phyloP scores from a whole-genome alignment of 257 asterid genomes.

The Scutellaria galericulata region DNA sequence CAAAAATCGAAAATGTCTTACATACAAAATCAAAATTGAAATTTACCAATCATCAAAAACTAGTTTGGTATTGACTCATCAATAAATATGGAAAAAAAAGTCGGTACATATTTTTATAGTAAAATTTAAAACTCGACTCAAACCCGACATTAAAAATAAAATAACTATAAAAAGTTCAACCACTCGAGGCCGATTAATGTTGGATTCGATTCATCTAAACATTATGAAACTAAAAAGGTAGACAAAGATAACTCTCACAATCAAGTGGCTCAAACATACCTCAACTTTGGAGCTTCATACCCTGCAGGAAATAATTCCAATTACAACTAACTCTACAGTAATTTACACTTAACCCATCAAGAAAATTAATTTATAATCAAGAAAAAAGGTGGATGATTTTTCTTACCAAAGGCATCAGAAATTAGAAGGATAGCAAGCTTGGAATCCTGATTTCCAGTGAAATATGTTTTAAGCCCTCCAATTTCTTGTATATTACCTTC shows the following conservation, averaged over 20 bases:
- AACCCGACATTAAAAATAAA: background rate
- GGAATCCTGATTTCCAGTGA: constrained; percentile 53
- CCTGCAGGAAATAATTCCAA: constrained; percentile 43
- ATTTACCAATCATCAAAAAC: background rate
- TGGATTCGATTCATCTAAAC: too few species aligned
- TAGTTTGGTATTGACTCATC: background rate
- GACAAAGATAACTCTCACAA: background rate
- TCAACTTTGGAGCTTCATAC: constrained; percentile 62
- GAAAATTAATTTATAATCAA: background rate
- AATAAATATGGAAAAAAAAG: background rate
- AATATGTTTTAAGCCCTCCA: constrained; percentile 57
- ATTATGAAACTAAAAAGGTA: constrained; percentile 1
- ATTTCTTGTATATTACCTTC: constrained; percentile 49
- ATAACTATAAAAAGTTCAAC: background rate
- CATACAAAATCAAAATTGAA: too few species aligned
- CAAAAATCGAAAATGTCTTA: too few species aligned
- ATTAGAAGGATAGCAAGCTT: constrained; percentile 58
- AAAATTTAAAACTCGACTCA: background rate
- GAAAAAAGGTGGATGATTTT: background rate
- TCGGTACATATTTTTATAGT: background rate
- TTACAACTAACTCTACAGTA: too few species aligned
- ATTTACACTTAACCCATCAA: background rate
- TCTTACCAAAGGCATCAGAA: constrained; percentile 65
- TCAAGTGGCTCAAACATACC: constrained; percentile 42
- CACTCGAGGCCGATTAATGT: too few species aligned